A percentile compares a stretch with the other conserved stretches of the same genome.
phyloP scores from a whole-genome alignment of 148 eudicot species.

The Diospyros kaki region DNA sequence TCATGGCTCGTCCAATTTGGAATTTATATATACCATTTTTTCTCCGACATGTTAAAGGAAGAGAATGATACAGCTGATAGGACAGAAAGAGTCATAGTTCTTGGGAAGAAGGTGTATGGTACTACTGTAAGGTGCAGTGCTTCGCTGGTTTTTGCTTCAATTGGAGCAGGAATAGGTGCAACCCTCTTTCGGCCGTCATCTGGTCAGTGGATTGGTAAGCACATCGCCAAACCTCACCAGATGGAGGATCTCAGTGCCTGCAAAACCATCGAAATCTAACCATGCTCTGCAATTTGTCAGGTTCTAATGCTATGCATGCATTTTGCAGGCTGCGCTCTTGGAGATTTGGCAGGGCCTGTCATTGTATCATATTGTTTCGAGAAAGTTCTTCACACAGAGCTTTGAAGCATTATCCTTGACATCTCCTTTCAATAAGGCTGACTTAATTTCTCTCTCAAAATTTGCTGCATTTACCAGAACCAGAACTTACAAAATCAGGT shows the following conservation, averaged over 20 bases:
- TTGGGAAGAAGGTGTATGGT: constrained; percentile 51
- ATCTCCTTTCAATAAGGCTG: too few relatives aligned
- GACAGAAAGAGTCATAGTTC: constrained; percentile 41
- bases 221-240: not conserved
- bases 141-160: constrained; percentile 79
- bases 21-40: constrained; percentile 54
- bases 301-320: not conserved
- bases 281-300: too few relatives aligned
- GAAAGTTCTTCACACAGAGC: constrained; percentile 33
- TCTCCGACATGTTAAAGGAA: constrained; percentile 35
- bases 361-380: constrained; percentile 56
- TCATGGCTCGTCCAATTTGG: constrained; percentile 93
- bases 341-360: constrained; percentile 80
- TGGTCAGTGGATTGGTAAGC: constrained; percentile 92
- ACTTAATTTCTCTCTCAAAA: too few relatives aligned
- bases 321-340: constrained; percentile 72
- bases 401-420: constrained; percentile 1
- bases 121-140: constrained; percentile 58
- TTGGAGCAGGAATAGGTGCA: constrained; percentile 89
- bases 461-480: too few relatives aligned
- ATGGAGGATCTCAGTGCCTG: not conserved
- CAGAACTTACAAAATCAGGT: too few relatives aligned
- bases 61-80: constrained; percentile 43
- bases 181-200: constrained; percentile 56
- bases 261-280: not conserved